Conservation (phyloP, 768 basidiomycete species). For the Lactifluus subvellereus region DNA sequence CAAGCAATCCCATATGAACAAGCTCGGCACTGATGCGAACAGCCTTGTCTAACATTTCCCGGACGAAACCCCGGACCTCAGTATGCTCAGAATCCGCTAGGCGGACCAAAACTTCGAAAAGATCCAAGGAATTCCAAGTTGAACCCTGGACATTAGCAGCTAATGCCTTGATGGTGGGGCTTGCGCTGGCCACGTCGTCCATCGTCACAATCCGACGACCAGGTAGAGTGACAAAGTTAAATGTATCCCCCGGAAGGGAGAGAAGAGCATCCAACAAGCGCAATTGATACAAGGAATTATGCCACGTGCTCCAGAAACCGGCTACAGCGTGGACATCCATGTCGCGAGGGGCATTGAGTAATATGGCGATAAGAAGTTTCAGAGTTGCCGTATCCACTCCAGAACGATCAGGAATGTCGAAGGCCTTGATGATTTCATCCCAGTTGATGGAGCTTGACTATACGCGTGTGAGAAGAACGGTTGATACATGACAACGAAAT, state of each 20-base stretch:
- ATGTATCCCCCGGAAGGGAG: constrained; percentile 82
- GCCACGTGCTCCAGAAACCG: constrained; percentile 85
- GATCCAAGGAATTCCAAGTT: constrained; percentile 91
- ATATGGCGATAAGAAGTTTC: constrained; percentile 83
- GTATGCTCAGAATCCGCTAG: constrained; percentile 63
- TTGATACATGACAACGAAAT: background rate
- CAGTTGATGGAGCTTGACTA: constrained; percentile 70
- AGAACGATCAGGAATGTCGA: constrained; percentile 78
- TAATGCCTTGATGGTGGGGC: constrained; percentile 87
- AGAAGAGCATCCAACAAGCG: constrained; percentile 84
- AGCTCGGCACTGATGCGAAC: constrained; percentile 91
- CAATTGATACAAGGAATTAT: constrained; percentile 78
- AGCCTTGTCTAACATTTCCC: constrained; percentile 91
- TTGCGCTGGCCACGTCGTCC: constrained; percentile 79
- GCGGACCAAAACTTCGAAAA: constrained; percentile 83
- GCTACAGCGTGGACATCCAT: constrained; percentile 72
- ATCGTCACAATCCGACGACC: constrained; percentile 79
- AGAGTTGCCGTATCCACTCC: constrained; percentile 86
- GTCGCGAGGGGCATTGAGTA: constrained; percentile 75
- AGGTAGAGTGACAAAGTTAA: constrained; percentile 87
- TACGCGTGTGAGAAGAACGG: constrained; percentile 23
- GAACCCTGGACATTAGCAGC: constrained; percentile 88
- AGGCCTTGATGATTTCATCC: constrained; percentile 76
- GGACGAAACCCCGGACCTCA: constrained; percentile 71
- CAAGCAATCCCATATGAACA: constrained; percentile 87